Base-by-base conservation (phyloP, 2,329 filamentous ascomycete genomes). In the Claviceps sorghi region DNA sequence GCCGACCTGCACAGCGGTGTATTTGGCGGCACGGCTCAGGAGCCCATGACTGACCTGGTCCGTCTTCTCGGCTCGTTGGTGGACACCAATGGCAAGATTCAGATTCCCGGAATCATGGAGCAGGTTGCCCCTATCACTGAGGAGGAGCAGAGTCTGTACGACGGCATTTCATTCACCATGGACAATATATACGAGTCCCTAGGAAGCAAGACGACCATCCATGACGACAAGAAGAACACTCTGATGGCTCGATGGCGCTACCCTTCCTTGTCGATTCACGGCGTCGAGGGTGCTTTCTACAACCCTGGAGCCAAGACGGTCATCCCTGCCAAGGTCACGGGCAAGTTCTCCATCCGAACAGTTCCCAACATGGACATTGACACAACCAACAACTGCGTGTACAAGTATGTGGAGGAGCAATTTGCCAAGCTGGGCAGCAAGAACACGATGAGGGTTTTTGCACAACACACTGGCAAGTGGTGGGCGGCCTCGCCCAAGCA, bases 401-500 rank as follows among this genome's bases (percentile, higher is more conserved):
- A 82, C 73, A 83, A 86, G 67, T 86, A 90, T 67, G 78, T 97
- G 58, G 79, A 91, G 64, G 82, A 86, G 58, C 82, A 86, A 59
- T 96, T 95, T 67, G 83, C 85, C 61, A 88, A 89, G 71, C 78
- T 97, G 36, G 80, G 81, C 58, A 93, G 85, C 70, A 98, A 98
- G 78, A 98, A 98, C 76, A 89, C 77, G 17, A 70, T 95, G 64
- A 86, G 87, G 62, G 83, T 89, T 51, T 82, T 77, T 65, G 77
- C 90, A 54, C 83, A 91, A 70, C 93, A 98, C 74, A 84, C 83
- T 54, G 93, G 93, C 60, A 96, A 96, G 73, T 98, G 93, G 93
- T 98, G 93, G 93, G 89, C 95, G 48, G 89, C 94, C 47, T 90
- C 86, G 65, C 91, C 93, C 32, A 93, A 95, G 73, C 91, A 98